phyloP scores from a whole-genome alignment of 306 rosid species.

The Quercus berberidifolia region DNA sequence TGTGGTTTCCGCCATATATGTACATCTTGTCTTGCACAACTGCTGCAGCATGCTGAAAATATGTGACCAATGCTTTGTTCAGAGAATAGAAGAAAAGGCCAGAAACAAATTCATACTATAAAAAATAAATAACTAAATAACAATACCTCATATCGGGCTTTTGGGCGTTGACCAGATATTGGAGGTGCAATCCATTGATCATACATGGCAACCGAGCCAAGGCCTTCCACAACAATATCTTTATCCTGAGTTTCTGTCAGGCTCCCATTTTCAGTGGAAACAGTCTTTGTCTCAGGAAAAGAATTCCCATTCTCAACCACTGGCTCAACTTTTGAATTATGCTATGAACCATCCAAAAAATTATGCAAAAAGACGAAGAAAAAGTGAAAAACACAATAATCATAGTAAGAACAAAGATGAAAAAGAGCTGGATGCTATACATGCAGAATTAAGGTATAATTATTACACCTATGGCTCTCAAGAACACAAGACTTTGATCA shows the following conservation, averaged over 20 bases:
- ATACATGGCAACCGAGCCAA: slow-evolving; percentile 63
- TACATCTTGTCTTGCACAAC: slow-evolving; percentile 85
- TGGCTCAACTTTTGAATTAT: slow-evolving; percentile 60
- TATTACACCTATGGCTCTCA: not conserved
- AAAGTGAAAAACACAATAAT: not conserved
- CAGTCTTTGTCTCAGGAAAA: slow-evolving; percentile 71
- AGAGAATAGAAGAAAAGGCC: slow-evolving; percentile 13
- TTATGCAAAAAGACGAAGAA: not conserved
- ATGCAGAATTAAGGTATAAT: not conserved
- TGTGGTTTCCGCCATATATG: slow-evolving; percentile 94
- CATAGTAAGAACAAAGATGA: not conserved
- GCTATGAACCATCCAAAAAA: slow-evolving; percentile 43
- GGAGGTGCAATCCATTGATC: slow-evolving; percentile 84
- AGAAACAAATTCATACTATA: slow-evolving; percentile 6
- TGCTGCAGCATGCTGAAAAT: slow-evolving; percentile 88
- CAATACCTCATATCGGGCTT: slow-evolving; percentile 86
- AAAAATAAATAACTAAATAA: slow-evolving; percentile 4
- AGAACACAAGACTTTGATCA: not conserved
- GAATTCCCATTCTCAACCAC: slow-evolving; percentile 65
- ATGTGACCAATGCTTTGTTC: slow-evolving; percentile 19
- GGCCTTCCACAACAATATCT: slow-evolving; percentile 72
- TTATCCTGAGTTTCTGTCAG: slow-evolving; percentile 62
- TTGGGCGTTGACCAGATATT: slow-evolving; percentile 68
- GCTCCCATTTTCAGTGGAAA: slow-evolving; percentile 68
- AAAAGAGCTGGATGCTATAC: not conserved